These are phyloP conservation scores for Cantharellus cinnabarinus DNA, from an alignment of 768 basidiomycete genomes.

Conservation along the genomic window DNA sequence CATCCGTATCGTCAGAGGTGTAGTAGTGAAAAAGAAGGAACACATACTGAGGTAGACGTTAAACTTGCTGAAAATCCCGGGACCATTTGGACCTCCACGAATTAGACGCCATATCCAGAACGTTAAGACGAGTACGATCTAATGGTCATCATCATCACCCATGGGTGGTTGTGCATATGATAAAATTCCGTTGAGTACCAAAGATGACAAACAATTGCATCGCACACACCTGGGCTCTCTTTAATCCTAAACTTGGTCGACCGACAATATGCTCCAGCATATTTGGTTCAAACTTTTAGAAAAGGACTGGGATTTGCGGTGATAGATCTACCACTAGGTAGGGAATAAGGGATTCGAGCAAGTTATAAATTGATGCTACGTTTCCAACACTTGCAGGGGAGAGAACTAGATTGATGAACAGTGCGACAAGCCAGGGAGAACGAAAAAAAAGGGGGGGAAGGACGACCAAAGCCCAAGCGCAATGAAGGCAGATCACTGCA, in stretches of 20 bases:
- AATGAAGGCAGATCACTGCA: too few species aligned
- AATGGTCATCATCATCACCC: not conserved
- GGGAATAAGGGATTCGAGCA: too few species aligned
- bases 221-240: conserved; percentile 48
- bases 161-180: conserved; percentile 2
- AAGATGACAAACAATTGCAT: not conserved
- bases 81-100: conserved; percentile 40
- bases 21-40: conserved; percentile 3
- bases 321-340: too few species aligned
- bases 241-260: conserved; percentile 76
- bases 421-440: too few species aligned
- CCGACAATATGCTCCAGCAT: conserved; percentile 95
- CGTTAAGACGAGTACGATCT: conserved; percentile 79
- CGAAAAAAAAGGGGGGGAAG: too few species aligned
- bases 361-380: too few species aligned
- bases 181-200: not conserved
- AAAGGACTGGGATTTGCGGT: not conserved
- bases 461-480: too few species aligned
- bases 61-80: conserved; percentile 38
- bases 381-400: too few species aligned
- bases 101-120: conserved; percentile 80
- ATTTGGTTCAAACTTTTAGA: not conserved
- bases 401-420: too few species aligned
- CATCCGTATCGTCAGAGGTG: not conserved
- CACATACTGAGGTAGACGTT: conserved; percentile 42